Evolutionary conservation across 2,329 filamentous ascomycete species (phyloP).

Genomic region (Diaporthe nobilis): DNA sequence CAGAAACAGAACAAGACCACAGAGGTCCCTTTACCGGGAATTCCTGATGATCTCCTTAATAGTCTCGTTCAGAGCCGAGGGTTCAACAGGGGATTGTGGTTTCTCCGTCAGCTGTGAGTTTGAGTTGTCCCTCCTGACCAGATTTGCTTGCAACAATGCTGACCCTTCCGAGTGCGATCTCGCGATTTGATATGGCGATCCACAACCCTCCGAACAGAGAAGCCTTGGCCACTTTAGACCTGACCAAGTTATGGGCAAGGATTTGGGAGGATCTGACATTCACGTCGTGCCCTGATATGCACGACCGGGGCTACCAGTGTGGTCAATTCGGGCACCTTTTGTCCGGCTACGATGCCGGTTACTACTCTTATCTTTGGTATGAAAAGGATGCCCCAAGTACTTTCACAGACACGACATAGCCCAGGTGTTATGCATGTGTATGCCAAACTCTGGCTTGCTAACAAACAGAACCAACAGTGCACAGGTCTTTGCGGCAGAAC

Average conservation of each 20-base stretch:
- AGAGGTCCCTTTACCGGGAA: not conserved
- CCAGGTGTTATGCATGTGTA: too few species aligned
- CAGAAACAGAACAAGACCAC: not conserved
- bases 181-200: not conserved
- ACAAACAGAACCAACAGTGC: not conserved
- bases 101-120: constrained; percentile 1
- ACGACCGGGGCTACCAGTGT: not conserved
- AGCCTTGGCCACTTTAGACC: not conserved
- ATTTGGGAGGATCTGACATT: not conserved
- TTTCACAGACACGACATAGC: not conserved
- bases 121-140: not conserved
- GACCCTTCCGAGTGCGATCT: not conserved
- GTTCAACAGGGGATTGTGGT: not conserved
- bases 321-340: not conserved
- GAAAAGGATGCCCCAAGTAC: not conserved
- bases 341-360: not conserved
- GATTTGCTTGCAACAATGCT: not conserved
- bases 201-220: not conserved
- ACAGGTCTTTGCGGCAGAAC: not conserved
- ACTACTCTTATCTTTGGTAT: not conserved
- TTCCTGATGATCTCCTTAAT: not conserved
- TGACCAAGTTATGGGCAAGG: not conserved
- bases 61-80: not conserved
- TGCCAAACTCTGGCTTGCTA: not conserved
- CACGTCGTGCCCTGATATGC: not conserved